phyloP scores from a whole-genome alignment of 208 protist genomes.

The Wallacemonas sp. region DNA sequence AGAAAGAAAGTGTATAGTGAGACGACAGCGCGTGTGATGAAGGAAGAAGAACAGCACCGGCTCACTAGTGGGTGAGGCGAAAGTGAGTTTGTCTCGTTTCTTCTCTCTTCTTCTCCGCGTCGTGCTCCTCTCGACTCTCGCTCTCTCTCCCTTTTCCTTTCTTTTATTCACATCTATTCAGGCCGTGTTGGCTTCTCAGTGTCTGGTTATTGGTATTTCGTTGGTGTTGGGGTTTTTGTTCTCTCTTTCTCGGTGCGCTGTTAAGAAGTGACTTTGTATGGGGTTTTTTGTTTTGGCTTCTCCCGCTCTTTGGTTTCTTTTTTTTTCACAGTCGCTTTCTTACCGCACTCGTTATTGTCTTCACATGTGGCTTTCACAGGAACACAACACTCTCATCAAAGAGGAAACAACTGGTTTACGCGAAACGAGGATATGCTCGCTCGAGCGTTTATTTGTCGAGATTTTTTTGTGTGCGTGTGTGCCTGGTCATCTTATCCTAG shows the following conservation, averaged over 20 bases:
- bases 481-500: neutral
- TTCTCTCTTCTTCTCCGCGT: no score
- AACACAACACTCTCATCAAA: no score
- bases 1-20: neutral
- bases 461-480: slow-evolving; percentile 6
- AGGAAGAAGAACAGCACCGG: slow-evolving; percentile 6
- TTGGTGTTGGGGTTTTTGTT: no score
- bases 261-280: neutral
- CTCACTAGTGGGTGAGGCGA: no score
- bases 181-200: neutral
- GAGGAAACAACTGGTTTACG: no score
- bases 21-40: neutral
- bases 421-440: neutral
- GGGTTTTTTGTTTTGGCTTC: neutral
- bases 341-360: neutral
- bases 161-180: no score
- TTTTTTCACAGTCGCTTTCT: neutral
- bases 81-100: no score
- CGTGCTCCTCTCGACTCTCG: no score
- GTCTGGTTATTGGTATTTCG: no score
- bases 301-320: slow-evolving; percentile 20
- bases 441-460: slow-evolving; percentile 13
- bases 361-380: no score
- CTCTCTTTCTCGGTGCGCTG: no score
- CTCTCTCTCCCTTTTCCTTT: no score